These are phyloP conservation scores for Stephania cephalantha DNA, from an alignment of 164 flowering plant genomes.

Conservation along the genomic window DNA sequence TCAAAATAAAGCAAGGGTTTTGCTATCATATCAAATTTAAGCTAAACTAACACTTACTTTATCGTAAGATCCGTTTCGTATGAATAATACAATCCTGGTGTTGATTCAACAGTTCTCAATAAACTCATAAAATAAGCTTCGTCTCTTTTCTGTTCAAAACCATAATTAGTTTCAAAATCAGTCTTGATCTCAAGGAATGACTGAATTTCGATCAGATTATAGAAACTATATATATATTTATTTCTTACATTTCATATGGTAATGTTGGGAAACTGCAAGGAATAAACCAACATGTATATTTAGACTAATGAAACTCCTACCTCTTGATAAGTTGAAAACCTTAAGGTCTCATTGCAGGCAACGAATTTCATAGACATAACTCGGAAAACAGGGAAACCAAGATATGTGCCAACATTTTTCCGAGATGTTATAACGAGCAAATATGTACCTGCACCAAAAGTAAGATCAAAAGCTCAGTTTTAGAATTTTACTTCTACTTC, in stretches of 20 bases:
- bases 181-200: neutral
- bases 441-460: conserved; percentile 51
- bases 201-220: neutral
- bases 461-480: neutral
- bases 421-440: conserved; percentile 75
- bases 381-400: conserved; percentile 69
- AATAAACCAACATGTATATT: neutral
- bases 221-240: neutral
- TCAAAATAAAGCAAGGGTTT: neutral
- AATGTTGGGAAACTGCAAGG: neutral
- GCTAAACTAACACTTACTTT: conserved; percentile 29
- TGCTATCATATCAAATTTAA: neutral
- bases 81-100: conserved; percentile 91
- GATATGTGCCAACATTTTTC: conserved; percentile 68
- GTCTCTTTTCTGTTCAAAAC: conserved; percentile 65
- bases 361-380: conserved; percentile 76
- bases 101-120: conserved; percentile 74
- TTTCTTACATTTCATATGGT: neutral
- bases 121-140: conserved; percentile 84
- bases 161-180: neutral
- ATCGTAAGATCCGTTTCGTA: conserved; percentile 84
- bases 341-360: conserved; percentile 65
- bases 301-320: conserved; percentile 32
- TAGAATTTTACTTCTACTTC: too few relatives aligned
- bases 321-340: conserved; percentile 56